Evolutionary conservation across 805 yeast genomes (phyloP), one percentile per base, ranked within the genome.

Genomic region (Ogataea methanolica): DNA sequence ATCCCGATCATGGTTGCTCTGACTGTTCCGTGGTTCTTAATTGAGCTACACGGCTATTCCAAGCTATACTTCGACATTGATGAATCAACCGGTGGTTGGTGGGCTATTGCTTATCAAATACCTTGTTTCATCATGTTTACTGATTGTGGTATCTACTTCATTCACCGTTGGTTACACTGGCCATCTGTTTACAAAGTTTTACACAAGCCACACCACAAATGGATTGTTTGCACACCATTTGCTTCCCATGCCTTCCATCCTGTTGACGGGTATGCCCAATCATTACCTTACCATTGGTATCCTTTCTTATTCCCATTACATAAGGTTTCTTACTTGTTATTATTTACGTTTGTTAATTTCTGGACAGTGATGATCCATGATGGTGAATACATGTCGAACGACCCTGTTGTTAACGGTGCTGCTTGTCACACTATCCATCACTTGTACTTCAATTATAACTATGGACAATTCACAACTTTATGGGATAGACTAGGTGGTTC

Each of bases 341-440:
- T 94, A 54, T 94, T 94, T 73, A 82, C 92, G 0, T 85, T 90
- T 69, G 97, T 94, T 55, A 92, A 94, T 70, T 84, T 92, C 67
- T 94, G 99, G 99, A 88, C 99, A 14, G 96, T 94, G 39, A 86
- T 92, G 94, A 94, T 94, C 63, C 99, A 94, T 69, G 99, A 94
- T 64, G 99, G 99, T 55, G 94, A 91, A 66, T 94, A 90, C 68
- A 68, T 92, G 74, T 86, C 96, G 39, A 86, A 88, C 67, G 96
- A 90, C 66, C 96, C 97, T 6, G 79, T 89, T 49, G 85, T 94
- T 56, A 94, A 94, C 69, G 99, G 99, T 60, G 91, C 98, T 16
- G 99, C 99, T 6, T 92, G 98, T 69, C 99, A 94, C 72, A 91
- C 99, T 1, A 83, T 92, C 42, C 99, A 94, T 70, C 99, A 94